Evolutionary conservation across 202 grass and related monocot genomes (phyloP), one percentile per base, ranked within the genome.

Genomic region (Digitaria exilis): DNA sequence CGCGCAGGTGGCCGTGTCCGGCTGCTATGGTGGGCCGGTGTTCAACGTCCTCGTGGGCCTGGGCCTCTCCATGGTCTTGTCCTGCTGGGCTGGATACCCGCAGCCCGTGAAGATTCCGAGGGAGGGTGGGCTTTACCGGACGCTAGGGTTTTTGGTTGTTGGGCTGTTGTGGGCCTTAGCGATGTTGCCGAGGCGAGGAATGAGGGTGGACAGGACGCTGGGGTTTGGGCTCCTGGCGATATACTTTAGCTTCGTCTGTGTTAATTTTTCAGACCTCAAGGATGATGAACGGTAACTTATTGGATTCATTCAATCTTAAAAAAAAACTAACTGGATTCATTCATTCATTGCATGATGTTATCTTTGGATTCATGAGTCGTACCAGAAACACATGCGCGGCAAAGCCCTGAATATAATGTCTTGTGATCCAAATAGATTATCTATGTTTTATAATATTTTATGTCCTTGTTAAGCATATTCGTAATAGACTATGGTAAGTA

Each of bases 1-100:
- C 28, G 86, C 75, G 32, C 94, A 93, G 78, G 73, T 86, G 73
- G 90, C 90, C 22, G 78, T 96, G 11, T 80, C 90, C 3, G 94
- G 88, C 7, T 93, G 90, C 81, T 93, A 93, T 65, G 94, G 90
- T n/a, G 94, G 90, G 21, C 90, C 90, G 34, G 80, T 91, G 14
- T 97, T 97, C 44, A 93, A 91, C 66, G 57, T 86, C 9, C 83
- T 93, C 14, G 75, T 96, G 2, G 93, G 88, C 44, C 87, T 97
- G 1, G 91, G 91, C 34, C 58, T 91, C 28, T 78, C 91, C 35
- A 48, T 97, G 42, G 6, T 88, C 18, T 52, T 97, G 11, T 44
- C 82, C 0, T 80, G 79, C 21, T 86, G 84, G 86, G 59, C 71
- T 5, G 30, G 19, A 7, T 69, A 90, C 51, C 87, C 88, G 7